phyloP scores from a whole-genome alignment of 257 asterid species.

The Capsicum pubescens region DNA sequence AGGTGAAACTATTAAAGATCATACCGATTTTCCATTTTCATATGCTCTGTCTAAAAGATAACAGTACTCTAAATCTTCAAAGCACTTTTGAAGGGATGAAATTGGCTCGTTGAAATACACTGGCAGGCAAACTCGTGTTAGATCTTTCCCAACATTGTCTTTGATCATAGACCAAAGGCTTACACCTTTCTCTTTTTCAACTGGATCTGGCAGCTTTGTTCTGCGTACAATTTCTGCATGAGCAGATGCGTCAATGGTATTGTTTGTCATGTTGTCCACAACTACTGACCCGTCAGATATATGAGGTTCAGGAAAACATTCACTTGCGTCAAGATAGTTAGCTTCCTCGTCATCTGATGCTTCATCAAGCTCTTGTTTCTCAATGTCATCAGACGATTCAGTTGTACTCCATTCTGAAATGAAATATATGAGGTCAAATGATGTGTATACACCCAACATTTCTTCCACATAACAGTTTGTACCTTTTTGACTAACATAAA shows the following conservation, averaged over 20 bases:
- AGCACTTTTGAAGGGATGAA: slow-evolving; percentile 88
- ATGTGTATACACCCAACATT: neutral
- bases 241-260: slow-evolving; percentile 33
- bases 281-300: slow-evolving; percentile 42
- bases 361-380: slow-evolving; percentile 90
- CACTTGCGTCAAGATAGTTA: slow-evolving; percentile 70
- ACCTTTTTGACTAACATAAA: neutral
- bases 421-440: slow-evolving; percentile 28
- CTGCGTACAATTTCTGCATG: slow-evolving; percentile 63
- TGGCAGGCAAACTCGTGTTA: slow-evolving; percentile 89
- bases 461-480: neutral
- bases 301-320: slow-evolving; percentile 59
- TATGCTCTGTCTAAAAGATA: slow-evolving; percentile 87
- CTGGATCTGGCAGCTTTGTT: slow-evolving; percentile 83
- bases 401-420: slow-evolving; percentile 93
- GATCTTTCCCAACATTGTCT: slow-evolving; percentile 95
- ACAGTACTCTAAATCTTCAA: slow-evolving; percentile 90
- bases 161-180: slow-evolving; percentile 98
- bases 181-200: slow-evolving; percentile 89
- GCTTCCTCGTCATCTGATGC: slow-evolving; percentile 86
- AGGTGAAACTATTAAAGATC: slow-evolving; percentile 32
- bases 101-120: slow-evolving; percentile 93
- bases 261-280: slow-evolving; percentile 49
- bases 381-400: slow-evolving; percentile 91
- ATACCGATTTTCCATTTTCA: slow-evolving; percentile 89